Evolutionary conservation across 2,329 filamentous ascomycete species (phyloP), one percentile per base, ranked within the genome.

Genomic region (Capronia coronata): DNA sequence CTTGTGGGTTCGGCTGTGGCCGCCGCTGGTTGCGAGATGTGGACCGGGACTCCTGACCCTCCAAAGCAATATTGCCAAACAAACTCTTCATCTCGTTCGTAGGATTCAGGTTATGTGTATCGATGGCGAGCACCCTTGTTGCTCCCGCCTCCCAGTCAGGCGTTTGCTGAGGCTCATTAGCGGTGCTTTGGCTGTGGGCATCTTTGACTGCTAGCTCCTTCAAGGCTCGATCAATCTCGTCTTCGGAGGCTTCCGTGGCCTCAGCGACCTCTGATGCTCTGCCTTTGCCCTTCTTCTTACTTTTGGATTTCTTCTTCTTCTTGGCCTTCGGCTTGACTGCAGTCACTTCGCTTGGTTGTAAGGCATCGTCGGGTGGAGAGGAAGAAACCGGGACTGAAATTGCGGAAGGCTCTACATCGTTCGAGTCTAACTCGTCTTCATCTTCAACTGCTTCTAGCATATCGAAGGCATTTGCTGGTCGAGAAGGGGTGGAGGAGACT

Each of bases 1-100:
- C 69, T 46, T 65, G 66, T 72, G 79, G 66, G 76, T 84, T 62
- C 71, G 78, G 48, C 74, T 79, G 57, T 70, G 72, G 5, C 74
- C 79, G 65, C 76, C 73, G 70, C 30, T 48, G 51, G 49, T 76
- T 69, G 23, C 70, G 70, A 14, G 71, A 63, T 46, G 63, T 67
- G 27, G 70, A 68, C 40, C 76, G 67, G 16, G 76, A 74, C 37
- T 81, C 76, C 44, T 78, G 73, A 23, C 69, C 72, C 59, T 84
- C 79, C 9, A 84, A 62, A 18, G 81, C 81, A 21, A 80, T 76
- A 54, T 76, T 77, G 3, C 84, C 84, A 64, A 87, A 87, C 0
- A 87, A 70, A 56, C 76, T 79, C 49, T 81, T 84, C 88, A 98
- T 96, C 71, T 98, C 93, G 62, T 95, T 94, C 29, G 84, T 75